phyloP scores from a whole-genome alignment of 2,329 filamentous ascomycete species.

The Exophiala oligosperma region DNA sequence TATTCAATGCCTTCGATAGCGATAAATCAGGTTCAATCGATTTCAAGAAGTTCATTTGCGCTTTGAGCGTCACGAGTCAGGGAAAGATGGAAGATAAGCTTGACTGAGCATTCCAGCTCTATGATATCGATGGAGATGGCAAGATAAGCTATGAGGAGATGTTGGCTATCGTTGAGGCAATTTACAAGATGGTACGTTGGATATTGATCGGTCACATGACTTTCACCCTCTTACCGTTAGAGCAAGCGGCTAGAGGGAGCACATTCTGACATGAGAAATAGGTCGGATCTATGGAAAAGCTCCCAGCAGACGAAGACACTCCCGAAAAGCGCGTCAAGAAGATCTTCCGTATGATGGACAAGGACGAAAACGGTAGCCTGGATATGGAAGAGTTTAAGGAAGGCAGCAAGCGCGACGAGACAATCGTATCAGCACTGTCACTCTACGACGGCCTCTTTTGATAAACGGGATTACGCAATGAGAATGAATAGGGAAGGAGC shows the following conservation, averaged over 20 bases:
- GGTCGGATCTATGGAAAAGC: slow-evolving; percentile 98
- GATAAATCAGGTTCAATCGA: slow-evolving; percentile 97
- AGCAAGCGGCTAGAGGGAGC: too few species aligned
- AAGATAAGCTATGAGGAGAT: slow-evolving; percentile 99
- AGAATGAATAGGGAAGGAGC: too few species aligned
- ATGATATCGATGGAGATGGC: slow-evolving; percentile 97
- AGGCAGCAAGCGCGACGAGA: slow-evolving; percentile 97
- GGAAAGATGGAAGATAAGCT: slow-evolving; percentile 99
- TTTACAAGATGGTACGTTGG: slow-evolving; percentile 99
- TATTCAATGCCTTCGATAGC: slow-evolving; percentile 98
- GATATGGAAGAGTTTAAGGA: slow-evolving; percentile 99
- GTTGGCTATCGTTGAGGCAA: slow-evolving; percentile 97
- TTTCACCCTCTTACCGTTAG: too few species aligned
- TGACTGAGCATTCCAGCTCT: slow-evolving; percentile 98
- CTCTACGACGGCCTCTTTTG: slow-evolving; percentile 94
- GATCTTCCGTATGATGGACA: slow-evolving; percentile 99
- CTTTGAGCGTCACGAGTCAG: slow-evolving; percentile 90
- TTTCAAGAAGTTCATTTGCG: slow-evolving; percentile 99
- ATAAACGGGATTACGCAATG: too few species aligned
- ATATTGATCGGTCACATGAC: too few species aligned
- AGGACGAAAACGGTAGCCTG: slow-evolving; percentile 96
- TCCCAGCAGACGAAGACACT: slow-evolving; percentile 97
- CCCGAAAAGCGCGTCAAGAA: slow-evolving; percentile 98
- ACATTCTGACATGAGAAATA: too few species aligned
- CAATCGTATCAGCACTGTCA: slow-evolving; percentile 94